These are phyloP conservation scores for Euphrasia confusa DNA, from an alignment of 257 asterid species.

Conservation along the genomic window DNA sequence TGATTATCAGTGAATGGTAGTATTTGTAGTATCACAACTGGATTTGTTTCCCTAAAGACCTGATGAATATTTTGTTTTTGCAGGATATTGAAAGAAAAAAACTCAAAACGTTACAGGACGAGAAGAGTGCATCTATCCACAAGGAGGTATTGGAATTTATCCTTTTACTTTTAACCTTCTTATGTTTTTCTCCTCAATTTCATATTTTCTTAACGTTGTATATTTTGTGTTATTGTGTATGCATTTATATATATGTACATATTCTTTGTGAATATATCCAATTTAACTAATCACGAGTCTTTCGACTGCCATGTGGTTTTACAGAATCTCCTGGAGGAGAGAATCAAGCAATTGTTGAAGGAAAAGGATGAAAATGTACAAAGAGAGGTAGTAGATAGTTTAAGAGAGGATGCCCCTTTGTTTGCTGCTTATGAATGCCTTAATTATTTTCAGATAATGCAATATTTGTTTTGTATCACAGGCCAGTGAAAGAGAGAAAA, in stretches of 20 bases:
- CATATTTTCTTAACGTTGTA: not conserved
- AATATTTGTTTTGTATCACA: not conserved
- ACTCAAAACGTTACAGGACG: conserved; percentile 39
- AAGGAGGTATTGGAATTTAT: conserved; percentile 40
- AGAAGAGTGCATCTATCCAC: conserved; percentile 33
- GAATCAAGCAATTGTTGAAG: conserved; percentile 4
- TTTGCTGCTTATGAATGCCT: not conserved
- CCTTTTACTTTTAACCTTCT: not conserved
- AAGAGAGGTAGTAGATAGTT: conserved; percentile 1
- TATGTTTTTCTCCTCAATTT: not conserved
- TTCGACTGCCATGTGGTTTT: not conserved
- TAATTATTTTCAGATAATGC: not conserved
- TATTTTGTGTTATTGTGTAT: not conserved
- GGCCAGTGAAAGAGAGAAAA: conserved; percentile 5
- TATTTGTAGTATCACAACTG: not conserved
- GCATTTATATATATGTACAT: not conserved
- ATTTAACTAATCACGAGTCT: not conserved
- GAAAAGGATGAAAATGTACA: conserved; percentile 9
- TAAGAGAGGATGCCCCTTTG: not conserved
- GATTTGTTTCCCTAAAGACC: not conserved
- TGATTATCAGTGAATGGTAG: conserved; percentile 10
- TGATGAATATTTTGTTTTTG: conserved; percentile 20
- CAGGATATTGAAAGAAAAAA: conserved; percentile 45
- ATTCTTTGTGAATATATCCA: conserved; percentile 1
- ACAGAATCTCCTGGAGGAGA: conserved; percentile 1